phyloP scores from a whole-genome alignment of 2,329 filamentous ascomycete genomes.

The Xylaria sp. region DNA sequence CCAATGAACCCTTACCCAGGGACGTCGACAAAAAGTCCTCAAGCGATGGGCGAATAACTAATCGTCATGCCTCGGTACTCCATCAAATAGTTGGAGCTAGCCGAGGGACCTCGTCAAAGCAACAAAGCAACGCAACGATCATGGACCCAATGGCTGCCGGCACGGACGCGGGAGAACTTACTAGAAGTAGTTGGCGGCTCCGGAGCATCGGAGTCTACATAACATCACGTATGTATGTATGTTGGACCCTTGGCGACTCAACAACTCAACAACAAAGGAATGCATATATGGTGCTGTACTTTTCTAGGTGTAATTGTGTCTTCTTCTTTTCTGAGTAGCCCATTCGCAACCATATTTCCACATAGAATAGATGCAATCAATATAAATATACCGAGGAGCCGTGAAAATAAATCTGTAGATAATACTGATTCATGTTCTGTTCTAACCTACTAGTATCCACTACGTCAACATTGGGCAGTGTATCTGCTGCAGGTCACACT shows the following conservation, averaged over 20 bases:
- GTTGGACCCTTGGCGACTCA: background rate
- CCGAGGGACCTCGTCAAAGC: background rate
- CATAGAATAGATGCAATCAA: background rate
- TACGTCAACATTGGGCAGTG: background rate
- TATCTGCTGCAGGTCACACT: background rate
- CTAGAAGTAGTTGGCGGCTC: conserved; percentile 25
- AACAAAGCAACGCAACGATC: background rate
- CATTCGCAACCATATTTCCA: background rate
- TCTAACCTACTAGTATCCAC: background rate
- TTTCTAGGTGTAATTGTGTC: background rate
- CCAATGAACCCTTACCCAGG: background rate
- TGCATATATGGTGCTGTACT: background rate
- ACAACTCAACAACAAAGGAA: background rate
- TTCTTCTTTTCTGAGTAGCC: background rate
- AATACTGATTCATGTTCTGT: background rate
- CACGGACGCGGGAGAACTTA: conserved; percentile 25
- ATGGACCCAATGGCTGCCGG: background rate
- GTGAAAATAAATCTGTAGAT: background rate
- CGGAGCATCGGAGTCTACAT: background rate
- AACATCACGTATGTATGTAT: background rate
- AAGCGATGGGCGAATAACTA: background rate
- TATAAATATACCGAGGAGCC: no score
- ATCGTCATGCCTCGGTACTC: conserved; percentile 10
- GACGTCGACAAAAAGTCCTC: background rate
- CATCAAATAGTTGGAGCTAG: background rate